A percentile compares a stretch with the other conserved stretches of the same genome.
phyloP scores from a whole-genome alignment of 1,139 yeast genomes.

The Geotrichum phurueaensis region DNA sequence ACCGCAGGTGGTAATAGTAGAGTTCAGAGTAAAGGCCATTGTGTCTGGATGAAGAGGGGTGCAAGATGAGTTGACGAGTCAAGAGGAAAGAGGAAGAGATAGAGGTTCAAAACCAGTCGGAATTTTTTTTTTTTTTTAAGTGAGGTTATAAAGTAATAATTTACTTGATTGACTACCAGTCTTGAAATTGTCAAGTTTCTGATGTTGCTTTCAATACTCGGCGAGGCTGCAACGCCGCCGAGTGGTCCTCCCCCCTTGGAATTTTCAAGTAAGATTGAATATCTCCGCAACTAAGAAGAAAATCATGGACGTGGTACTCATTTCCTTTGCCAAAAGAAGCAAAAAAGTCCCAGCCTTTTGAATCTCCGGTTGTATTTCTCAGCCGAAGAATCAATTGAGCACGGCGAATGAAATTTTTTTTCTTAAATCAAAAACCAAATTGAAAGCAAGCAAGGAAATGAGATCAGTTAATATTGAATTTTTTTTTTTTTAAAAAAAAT shows the following conservation, averaged over 20 bases:
- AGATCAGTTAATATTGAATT: too few species aligned
- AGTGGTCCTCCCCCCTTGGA: background rate
- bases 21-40: constrained; percentile 43
- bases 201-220: background rate
- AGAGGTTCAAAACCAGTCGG: background rate
- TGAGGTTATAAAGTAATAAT: background rate
- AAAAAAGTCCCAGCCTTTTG: background rate
- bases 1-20: constrained; percentile 61
- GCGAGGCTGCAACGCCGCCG: background rate
- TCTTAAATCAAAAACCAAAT: background rate
- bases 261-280: background rate
- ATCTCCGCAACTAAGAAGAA: too few species aligned
- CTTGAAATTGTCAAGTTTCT: background rate
- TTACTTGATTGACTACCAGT: background rate
- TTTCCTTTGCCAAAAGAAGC: background rate
- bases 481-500: too few species aligned
- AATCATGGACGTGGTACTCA: too few species aligned
- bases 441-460: background rate
- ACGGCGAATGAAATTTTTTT: background rate
- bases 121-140: background rate
- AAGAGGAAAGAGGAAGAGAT: background rate
- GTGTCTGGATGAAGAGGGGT: background rate
- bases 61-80: background rate
- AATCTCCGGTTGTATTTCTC: background rate
- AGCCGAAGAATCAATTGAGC: background rate